Base-by-base conservation (phyloP, 345 rosid species). In the Salix arbutifolia region DNA sequence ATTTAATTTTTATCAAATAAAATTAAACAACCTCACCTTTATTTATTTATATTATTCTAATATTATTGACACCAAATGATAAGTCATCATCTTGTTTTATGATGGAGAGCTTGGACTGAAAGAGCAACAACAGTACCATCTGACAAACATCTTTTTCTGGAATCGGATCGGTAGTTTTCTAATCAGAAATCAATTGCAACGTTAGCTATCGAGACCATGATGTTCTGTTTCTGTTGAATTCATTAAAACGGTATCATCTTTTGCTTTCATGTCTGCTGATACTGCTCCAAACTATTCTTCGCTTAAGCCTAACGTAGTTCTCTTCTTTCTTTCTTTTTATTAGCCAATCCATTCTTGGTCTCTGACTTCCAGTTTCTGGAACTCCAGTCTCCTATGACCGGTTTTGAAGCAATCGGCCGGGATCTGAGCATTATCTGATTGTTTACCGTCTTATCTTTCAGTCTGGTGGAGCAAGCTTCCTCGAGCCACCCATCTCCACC, bases 291-390 rank as follows among this genome's bases (percentile, higher is more conserved):
- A 44, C 48, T 44, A 44, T 44, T 81, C 83, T 83, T 85, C n/a
- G n/a, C 53, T 79, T 82, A 84, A 84, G 89, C 88, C 91, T 89
- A 83, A 84, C 90, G 80, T 89, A 94, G 88, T 85, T 42, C 86
- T 78, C 70, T 84, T 78, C 35, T 60, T 60, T 70, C 84, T 69
- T n/a, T 26, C 62, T 2, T 2, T 30, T 33, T 31, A 42, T 13
- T 18, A 42, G 69, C 65, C 67, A 76, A 28, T 67, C 52, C 19
- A 26, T 71, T 75, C 19, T 67, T 71, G 14, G 23, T 35, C 52
- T 23, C 78, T 5, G 71, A n/a, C 38, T 62, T 40, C 61, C 69
- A 12, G 8, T 23, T 1, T 50, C 77, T 72, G 72, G 76, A 38
- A 25, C 44, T 35, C 26, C 38, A 65, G 35, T 70, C 78, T 30